Conservation (phyloP, 495 filamentous ascomycete species). For the Penicillium cosmopolitanum region DNA sequence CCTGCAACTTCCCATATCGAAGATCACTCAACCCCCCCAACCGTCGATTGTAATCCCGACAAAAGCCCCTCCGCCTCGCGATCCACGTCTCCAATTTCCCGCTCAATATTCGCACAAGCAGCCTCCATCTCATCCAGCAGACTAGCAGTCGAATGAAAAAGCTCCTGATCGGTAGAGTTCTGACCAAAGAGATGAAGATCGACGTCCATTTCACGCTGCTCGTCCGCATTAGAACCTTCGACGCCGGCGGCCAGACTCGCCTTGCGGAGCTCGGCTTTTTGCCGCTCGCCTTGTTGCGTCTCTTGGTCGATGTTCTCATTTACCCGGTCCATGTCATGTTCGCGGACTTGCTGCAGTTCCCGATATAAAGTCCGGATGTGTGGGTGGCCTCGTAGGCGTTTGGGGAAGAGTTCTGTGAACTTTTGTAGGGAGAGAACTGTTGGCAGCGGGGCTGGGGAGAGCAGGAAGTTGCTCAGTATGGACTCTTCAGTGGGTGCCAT, state of each 20-base stretch:
- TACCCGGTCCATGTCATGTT: conserved; percentile 68
- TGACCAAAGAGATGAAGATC: conserved; percentile 74
- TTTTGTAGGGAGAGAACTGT: conserved; percentile 71
- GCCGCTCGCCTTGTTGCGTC: conserved; percentile 61
- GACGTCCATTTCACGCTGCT: conserved; percentile 71
- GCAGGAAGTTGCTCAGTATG: conserved; percentile 77
- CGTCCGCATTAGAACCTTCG: conserved; percentile 55
- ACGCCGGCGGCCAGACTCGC: conserved; percentile 55
- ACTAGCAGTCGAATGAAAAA: conserved; percentile 63
- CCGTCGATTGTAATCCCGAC: conserved; percentile 60
- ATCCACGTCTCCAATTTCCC: conserved; percentile 65
- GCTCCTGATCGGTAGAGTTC: conserved; percentile 37
- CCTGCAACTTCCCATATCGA: conserved; percentile 75
- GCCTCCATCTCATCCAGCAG: conserved; percentile 69
- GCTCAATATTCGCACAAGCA: conserved; percentile 66
- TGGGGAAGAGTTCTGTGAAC: conserved; percentile 79
- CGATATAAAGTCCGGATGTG: conserved; percentile 77
- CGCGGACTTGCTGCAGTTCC: conserved; percentile 73
- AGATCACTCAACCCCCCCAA: conserved; percentile 80
- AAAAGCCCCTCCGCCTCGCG: conserved; percentile 64
- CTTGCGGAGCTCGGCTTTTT: conserved; percentile 63
- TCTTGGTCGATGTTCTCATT: conserved; percentile 70
- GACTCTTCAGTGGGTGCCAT: conserved; percentile 72
- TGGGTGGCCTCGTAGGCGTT: conserved; percentile 66
- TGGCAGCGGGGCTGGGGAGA: conserved; percentile 72